Percentiles rank a stretch among this genome's conserved stretches.
These are phyloP conservation scores for Lodderomyces elongisporus DNA, from an alignment of 1,139 yeast genomes.

Conservation along the genomic window DNA sequence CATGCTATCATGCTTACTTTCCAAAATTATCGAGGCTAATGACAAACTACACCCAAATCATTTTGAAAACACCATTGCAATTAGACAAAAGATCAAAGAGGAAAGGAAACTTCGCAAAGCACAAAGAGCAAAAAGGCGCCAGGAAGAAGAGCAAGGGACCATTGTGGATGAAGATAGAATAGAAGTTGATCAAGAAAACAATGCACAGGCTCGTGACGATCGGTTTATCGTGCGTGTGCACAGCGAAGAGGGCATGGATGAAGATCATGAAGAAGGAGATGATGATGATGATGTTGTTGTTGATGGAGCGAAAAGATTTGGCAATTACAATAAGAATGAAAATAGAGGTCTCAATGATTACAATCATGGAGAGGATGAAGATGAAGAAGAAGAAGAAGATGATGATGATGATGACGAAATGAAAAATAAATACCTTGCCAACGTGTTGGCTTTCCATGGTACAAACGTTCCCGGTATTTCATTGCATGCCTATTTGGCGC, in stretches of 20 bases:
- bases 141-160: constrained; percentile 8
- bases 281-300: too few species aligned
- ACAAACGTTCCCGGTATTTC: constrained; percentile 93
- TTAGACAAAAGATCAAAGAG: constrained; percentile 40
- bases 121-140: constrained; percentile 16
- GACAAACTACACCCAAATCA: constrained; percentile 77
- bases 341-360: constrained; percentile 13
- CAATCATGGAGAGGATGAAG: constrained; percentile 15
- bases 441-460: constrained; percentile 90
- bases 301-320: too few species aligned
- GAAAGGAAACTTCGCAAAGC: constrained; percentile 28
- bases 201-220: constrained; percentile 7
- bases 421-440: constrained; percentile 58
- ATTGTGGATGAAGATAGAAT: constrained; percentile 12
- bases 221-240: constrained; percentile 1
- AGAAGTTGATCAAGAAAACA: constrained; percentile 11
- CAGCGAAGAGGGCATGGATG: constrained; percentile 8
- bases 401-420: constrained; percentile 43
- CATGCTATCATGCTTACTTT: constrained; percentile 81
- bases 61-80: constrained; percentile 48
- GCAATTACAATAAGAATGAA: constrained; percentile 17
- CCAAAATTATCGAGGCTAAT: constrained; percentile 88
- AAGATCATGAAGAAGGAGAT: constrained; percentile 13
- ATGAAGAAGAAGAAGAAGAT: constrained; percentile 22
- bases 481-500: constrained; percentile 78